A percentile compares a stretch with the other conserved stretches of the same genome.
Evolutionary conservation across 2,329 filamentous ascomycete species (phyloP).

Genomic region (Ustulina deusta): DNA sequence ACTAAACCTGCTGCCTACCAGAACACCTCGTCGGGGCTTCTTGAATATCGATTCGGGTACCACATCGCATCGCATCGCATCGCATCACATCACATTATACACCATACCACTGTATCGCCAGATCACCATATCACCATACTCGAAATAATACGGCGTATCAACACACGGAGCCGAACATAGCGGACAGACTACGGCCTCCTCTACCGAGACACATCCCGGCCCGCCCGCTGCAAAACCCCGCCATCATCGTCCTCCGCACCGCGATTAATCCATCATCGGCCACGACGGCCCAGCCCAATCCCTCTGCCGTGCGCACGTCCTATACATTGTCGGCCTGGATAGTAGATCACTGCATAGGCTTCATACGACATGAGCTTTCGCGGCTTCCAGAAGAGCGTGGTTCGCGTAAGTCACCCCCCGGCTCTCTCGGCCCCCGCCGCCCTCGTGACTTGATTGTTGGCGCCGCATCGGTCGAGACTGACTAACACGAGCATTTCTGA

Average conservation of each 20-base stretch:
- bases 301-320: not conserved
- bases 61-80: constrained; percentile 7
- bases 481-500: constrained; percentile 14
- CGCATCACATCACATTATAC: constrained; percentile 6
- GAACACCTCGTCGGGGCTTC: not conserved
- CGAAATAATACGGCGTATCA: constrained; percentile 5
- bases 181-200: not conserved
- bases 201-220: constrained; percentile 19
- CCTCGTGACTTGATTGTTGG: constrained; percentile 9
- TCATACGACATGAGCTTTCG: constrained; percentile 86
- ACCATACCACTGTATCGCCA: not conserved
- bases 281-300: constrained; percentile 8
- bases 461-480: constrained; percentile 18
- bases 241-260: constrained; percentile 16
- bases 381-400: constrained; percentile 90
- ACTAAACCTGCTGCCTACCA: constrained; percentile 4
- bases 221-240: constrained; percentile 30
- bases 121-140: not conserved
- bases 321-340: constrained; percentile 11
- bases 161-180: not conserved
- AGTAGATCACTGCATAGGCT: constrained; percentile 7
- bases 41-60: constrained; percentile 10
- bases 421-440: not conserved
- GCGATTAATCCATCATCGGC: constrained; percentile 4
- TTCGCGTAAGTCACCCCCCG: constrained; percentile 71